These are phyloP conservation scores for Fusarium penzigii DNA, from an alignment of 2,329 filamentous ascomycete genomes.

Conservation along the genomic window DNA sequence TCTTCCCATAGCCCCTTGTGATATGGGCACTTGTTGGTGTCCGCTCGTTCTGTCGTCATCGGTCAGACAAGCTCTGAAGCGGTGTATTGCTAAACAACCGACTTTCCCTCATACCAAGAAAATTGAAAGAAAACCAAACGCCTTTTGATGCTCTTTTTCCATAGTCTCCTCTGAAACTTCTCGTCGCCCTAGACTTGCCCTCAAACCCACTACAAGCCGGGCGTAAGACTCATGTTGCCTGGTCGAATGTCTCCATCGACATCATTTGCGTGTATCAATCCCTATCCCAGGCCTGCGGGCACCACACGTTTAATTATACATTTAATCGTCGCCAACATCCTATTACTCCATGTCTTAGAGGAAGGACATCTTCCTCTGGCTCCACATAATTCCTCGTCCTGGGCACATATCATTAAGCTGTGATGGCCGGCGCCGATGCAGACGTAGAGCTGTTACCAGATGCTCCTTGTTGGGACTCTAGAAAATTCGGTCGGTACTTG, in stretches of 20 bases:
- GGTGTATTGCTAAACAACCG: not conserved
- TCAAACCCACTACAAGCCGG: not conserved
- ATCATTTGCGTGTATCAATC: not conserved
- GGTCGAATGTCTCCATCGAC: not conserved
- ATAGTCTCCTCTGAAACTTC: not conserved
- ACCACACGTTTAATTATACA: not conserved
- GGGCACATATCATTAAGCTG: constrained; percentile 25
- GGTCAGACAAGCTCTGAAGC: too few relatives aligned
- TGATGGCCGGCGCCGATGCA: constrained; percentile 31
- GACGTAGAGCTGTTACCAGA: constrained; percentile 21
- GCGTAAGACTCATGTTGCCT: not conserved
- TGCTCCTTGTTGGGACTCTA: constrained; percentile 34
- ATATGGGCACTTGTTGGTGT: too few relatives aligned
- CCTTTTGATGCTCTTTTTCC: not conserved
- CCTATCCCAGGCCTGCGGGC: not conserved
- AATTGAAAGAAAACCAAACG: not conserved
- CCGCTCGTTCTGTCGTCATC: too few relatives aligned
- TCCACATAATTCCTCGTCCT: not conserved
- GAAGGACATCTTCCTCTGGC: not conserved
- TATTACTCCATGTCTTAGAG: not conserved
- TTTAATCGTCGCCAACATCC: not conserved
- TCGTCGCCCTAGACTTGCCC: not conserved
- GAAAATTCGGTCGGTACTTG: constrained; percentile 60
- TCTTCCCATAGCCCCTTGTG: too few relatives aligned
- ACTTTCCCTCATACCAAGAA: not conserved